phyloP scores from a whole-genome alignment of 2,329 filamentous ascomycete species.

The Hypoxylon sp. region DNA sequence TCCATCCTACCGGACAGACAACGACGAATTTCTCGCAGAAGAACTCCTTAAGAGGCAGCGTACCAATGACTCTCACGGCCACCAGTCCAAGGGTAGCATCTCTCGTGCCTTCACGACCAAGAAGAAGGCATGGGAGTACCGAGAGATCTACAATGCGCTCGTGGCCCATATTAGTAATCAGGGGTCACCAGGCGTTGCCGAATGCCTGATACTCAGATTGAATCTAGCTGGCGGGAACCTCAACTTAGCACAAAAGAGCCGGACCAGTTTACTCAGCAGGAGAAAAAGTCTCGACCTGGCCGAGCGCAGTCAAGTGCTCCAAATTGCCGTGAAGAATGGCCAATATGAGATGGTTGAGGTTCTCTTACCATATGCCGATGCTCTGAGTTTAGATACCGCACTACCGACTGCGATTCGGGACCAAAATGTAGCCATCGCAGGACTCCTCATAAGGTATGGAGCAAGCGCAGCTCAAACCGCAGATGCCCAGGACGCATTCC shows the following conservation, averaged over 20 bases:
- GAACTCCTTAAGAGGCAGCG: constrained; percentile 66
- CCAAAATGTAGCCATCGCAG: constrained; percentile 61
- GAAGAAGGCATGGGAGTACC: constrained; percentile 67
- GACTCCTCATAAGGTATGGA: constrained; percentile 67
- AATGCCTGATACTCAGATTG: constrained; percentile 68
- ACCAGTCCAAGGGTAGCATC: constrained; percentile 59
- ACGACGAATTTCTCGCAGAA: constrained; percentile 69
- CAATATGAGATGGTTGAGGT: constrained; percentile 69
- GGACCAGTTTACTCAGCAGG: constrained; percentile 63
- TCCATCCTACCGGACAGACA: constrained; percentile 61
- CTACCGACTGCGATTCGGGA: constrained; percentile 65
- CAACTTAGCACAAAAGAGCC: constrained; percentile 64
- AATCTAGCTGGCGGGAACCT: constrained; percentile 66
- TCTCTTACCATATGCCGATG: constrained; percentile 67
- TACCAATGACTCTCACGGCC: constrained; percentile 51
- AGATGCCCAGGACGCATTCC: constrained; percentile 69
- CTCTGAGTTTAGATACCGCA: constrained; percentile 64
- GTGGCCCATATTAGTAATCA: constrained; percentile 64
- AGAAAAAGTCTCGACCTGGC: constrained; percentile 66
- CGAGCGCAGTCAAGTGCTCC: constrained; percentile 66
- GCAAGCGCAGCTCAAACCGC: constrained; percentile 64
- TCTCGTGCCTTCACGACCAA: constrained; percentile 64
- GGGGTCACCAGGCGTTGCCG: constrained; percentile 69
- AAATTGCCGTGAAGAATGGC: constrained; percentile 65
- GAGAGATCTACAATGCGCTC: constrained; percentile 68